Conservation (phyloP, 2,329 filamentous ascomycete species). For the Xylariales sp. region DNA sequence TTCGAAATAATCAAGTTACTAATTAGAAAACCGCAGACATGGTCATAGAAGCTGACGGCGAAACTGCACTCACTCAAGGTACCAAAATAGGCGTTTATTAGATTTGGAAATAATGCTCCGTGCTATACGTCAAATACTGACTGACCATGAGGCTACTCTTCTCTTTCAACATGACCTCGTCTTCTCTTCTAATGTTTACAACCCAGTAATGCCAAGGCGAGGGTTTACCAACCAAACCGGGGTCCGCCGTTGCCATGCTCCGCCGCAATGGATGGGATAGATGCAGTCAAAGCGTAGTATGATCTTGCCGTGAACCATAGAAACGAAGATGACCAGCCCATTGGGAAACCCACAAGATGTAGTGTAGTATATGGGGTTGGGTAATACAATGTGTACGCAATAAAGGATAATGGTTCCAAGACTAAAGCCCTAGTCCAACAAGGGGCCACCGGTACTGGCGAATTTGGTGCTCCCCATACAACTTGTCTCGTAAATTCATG, state of each 20-base stretch:
- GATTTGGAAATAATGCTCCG: not conserved
- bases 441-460: conserved; percentile 20
- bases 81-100: conserved; percentile 21
- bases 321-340: conserved; percentile 36
- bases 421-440: conserved; percentile 40
- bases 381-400: conserved; percentile 46
- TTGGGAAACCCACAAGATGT: conserved; percentile 16
- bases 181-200: conserved; percentile 32
- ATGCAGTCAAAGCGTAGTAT: conserved; percentile 12
- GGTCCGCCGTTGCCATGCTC: conserved; percentile 3
- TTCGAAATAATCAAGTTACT: not conserved
- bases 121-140: conserved; percentile 24
- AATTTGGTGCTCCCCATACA: conserved; percentile 12
- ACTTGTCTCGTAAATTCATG: conserved; percentile 35
- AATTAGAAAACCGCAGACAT: not conserved
- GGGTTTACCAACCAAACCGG: conserved; percentile 13
- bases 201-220: conserved; percentile 13
- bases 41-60: not conserved
- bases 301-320: conserved; percentile 32
- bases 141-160: not conserved
- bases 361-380: conserved; percentile 25
- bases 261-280: conserved; percentile 11
- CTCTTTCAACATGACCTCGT: conserved; percentile 7
- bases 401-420: conserved; percentile 37
- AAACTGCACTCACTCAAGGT: not conserved